A percentile compares a stretch with the other conserved stretches of the same genome.
phyloP scores from a whole-genome alignment of 257 asterid genomes.

The Plantago ovata region DNA sequence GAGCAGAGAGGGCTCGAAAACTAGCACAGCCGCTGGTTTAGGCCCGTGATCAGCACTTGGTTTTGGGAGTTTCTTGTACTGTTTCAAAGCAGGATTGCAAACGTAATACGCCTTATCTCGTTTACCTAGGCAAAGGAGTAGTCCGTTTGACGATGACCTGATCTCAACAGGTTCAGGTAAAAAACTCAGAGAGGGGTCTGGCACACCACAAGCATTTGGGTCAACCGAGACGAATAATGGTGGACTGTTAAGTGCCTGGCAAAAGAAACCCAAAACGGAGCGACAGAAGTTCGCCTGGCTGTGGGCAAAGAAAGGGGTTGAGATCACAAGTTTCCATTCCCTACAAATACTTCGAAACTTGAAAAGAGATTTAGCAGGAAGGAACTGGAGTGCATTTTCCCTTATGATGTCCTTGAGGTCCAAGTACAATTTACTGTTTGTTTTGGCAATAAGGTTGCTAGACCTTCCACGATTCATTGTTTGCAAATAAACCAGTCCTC shows the following conservation, averaged over 20 bases:
- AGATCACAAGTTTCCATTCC: too few species aligned
- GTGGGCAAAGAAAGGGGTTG: too few species aligned
- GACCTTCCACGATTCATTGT: too few species aligned
- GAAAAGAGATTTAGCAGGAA: too few species aligned
- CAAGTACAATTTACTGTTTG: too few species aligned
- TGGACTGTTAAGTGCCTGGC: slow-evolving; percentile 31
- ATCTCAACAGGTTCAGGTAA: slow-evolving; percentile 47
- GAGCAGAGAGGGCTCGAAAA: slow-evolving; percentile 46
- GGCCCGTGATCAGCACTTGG: slow-evolving; percentile 45
- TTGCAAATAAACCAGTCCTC: too few species aligned
- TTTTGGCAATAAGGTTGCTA: too few species aligned
- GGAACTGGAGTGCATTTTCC: too few species aligned
- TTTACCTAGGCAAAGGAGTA: slow-evolving; percentile 43
- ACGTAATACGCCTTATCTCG: slow-evolving; percentile 34
- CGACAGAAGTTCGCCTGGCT: slow-evolving; percentile 33
- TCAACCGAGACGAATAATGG: slow-evolving; percentile 30
- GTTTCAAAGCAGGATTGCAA: slow-evolving; percentile 44
- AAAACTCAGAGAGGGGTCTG: slow-evolving; percentile 42
- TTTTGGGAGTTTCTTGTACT: slow-evolving; percentile 46
- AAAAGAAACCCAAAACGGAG: slow-evolving; percentile 32
- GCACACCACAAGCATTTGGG: slow-evolving; percentile 40
- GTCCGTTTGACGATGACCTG: slow-evolving; percentile 48
- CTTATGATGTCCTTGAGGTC: too few species aligned
- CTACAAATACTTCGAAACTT: too few species aligned
- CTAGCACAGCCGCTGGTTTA: slow-evolving; percentile 28